Evolutionary conservation across 140 eudicot genomes (phyloP).

Genomic region (Anethum foeniculum): DNA sequence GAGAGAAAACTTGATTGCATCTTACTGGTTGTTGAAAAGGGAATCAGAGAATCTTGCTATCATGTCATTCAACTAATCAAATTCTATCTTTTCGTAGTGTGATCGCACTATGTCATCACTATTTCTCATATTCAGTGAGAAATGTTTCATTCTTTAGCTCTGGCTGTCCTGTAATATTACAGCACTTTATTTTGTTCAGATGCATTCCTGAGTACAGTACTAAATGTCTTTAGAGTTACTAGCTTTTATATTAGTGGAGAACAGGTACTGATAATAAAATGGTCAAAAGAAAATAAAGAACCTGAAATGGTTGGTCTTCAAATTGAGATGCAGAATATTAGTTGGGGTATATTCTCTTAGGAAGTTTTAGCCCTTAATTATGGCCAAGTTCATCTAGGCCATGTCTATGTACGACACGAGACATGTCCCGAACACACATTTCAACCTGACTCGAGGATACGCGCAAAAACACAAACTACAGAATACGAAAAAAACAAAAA

Average conservation of each 20-base stretch:
- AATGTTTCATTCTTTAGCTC: neutral
- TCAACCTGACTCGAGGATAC: neutral
- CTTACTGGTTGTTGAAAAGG: neutral
- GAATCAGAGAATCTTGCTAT: neutral
- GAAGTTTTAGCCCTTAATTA: neutral
- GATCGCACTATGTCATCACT: neutral
- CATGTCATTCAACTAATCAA: neutral
- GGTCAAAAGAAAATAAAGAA: neutral
- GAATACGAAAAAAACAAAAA: too few species aligned
- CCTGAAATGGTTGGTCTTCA: neutral
- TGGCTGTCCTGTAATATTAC: neutral
- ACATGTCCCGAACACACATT: neutral
- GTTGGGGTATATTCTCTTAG: neutral
- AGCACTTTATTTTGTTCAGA: neutral
- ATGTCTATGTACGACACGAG: neutral
- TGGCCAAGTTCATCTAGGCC: neutral
- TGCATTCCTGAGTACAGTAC: neutral
- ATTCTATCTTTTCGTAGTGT: neutral
- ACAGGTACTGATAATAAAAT: neutral
- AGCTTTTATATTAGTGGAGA: slow-evolving; percentile 11
- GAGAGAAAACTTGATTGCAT: neutral
- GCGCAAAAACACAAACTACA: too few species aligned
- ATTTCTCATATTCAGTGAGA: neutral
- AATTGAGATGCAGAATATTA: neutral
- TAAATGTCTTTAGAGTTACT: neutral